Percentiles rank a stretch among this genome's conserved stretches.
These are phyloP conservation scores for Passiflora organensis DNA, from an alignment of 345 rosid species.

Conservation along the genomic window DNA sequence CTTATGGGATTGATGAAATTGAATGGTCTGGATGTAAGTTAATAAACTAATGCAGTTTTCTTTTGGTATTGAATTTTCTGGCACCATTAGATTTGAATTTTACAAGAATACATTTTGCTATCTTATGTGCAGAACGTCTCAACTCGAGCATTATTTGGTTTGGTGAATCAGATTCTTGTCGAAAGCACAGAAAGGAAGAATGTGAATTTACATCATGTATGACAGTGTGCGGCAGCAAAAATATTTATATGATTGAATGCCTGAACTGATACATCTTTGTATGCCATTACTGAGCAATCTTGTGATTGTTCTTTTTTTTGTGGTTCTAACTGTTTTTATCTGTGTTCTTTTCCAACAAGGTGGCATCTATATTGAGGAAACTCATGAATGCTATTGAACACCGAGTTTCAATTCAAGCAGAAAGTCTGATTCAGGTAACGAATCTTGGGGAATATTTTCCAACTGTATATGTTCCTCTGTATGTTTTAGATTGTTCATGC, in stretches of 20 bases:
- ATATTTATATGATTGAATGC: constrained; percentile 11
- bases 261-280: constrained; percentile 5
- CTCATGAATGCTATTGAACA: constrained; percentile 63
- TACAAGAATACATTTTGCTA: constrained; percentile 13
- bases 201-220: constrained; percentile 65
- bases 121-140: constrained; percentile 58
- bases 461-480: not conserved
- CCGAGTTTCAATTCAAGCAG: constrained; percentile 65
- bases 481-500: constrained; percentile 12
- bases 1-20: constrained; percentile 58
- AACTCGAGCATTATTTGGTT: constrained; percentile 58
- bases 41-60: constrained; percentile 11
- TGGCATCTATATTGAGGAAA: constrained; percentile 56
- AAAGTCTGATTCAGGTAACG: constrained; percentile 65
- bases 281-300: not conserved
- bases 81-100: constrained; percentile 13
- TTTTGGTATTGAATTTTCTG: not conserved
- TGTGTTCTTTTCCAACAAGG: constrained; percentile 26
- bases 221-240: constrained; percentile 26
- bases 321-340: constrained; percentile 4
- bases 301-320: not conserved
- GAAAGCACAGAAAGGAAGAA: constrained; percentile 63
- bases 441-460: not conserved
- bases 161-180: constrained; percentile 57
- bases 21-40: constrained; percentile 59